Base-by-base conservation (phyloP, 306 rosid species). In the Vigna reflexopilosa region DNA sequence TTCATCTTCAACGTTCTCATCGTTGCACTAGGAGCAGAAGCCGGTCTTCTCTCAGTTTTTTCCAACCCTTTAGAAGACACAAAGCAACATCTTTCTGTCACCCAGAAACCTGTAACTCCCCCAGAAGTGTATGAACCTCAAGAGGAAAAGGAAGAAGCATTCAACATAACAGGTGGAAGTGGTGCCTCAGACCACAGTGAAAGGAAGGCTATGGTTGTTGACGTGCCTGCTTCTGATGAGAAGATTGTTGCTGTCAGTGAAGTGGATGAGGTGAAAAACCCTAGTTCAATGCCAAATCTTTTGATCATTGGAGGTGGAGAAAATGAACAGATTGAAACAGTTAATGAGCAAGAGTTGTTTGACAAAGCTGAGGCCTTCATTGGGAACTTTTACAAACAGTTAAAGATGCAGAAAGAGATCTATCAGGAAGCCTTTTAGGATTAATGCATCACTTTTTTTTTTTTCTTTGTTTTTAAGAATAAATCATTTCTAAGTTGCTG, bases 321-420 rank as follows among this genome's bases (percentile, higher is more conserved):
- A 51, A 44, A 30, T 17, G 90, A 78, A 79, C 67, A 47, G 22
- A 1, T 57, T 15, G 76, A 58, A 28, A 82, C 57, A 67, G 77
- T 76, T 56, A 81, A 75, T 54, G 92, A 80, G 4, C 93, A 91
- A 82, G 98, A 93, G 73, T 69, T 93, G 50, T 90, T 80, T 67
- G 82, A 88, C 17, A 88, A 91, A 86, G 96, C 98, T 63, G 97
- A 91, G 81, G 85, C 84, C 16, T 93, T 93, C 58, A 93, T 91
- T 66, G 92, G 96, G 57, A 90, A 90, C 74, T 93, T 93, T 78
- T 91, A 90, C 66, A 88, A 81, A 69, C 97, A 93, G 81, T 62
- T 91, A 85, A 85, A 89, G 93, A 93, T 87, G 93, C 97, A 91
- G 79, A 87, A 91, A 76, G 97, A 91, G 49, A 71, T 72, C 72